These are phyloP conservation scores for Trichoderma guizhouense DNA, from an alignment of 2,329 filamentous ascomycete genomes.

Conservation along the genomic window DNA sequence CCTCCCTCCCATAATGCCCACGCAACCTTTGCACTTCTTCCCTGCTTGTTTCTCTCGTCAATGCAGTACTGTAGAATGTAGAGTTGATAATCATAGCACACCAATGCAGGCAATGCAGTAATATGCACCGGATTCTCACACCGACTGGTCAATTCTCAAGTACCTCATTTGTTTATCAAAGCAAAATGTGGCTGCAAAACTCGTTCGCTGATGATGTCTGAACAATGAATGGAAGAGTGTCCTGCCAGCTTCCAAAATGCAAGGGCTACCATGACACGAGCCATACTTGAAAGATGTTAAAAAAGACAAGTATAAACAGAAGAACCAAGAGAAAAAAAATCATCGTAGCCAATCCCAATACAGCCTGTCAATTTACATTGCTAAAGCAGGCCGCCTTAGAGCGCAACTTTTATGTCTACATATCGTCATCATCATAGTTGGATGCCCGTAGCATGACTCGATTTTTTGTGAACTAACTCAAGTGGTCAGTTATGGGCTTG, in stretches of 20 bases:
- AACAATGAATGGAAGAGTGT: constrained; percentile 15
- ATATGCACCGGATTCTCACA: not conserved
- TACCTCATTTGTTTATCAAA: constrained; percentile 3
- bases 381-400: constrained; percentile 1
- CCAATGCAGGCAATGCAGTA: not conserved
- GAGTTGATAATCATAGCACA: not conserved
- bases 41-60: not conserved
- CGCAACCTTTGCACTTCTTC: not conserved
- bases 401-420: not conserved
- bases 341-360: constrained; percentile 2
- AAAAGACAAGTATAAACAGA: not conserved
- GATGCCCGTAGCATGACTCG: not conserved
- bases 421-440: not conserved
- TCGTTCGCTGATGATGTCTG: constrained; percentile 5
- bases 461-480: not conserved
- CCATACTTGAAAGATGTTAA: not conserved
- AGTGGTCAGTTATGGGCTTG: not conserved
- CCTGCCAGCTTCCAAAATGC: constrained; percentile 13
- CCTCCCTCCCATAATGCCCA: not conserved
- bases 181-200: constrained; percentile 2
- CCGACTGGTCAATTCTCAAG: constrained; percentile 1
- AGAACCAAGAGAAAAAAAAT: not conserved
- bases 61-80: not conserved
- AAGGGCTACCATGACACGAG: constrained; percentile 5
- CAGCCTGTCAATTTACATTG: constrained; percentile 10